phyloP scores from a whole-genome alignment of 129 eudicot species.

The Heracleum sosnowskyi region DNA sequence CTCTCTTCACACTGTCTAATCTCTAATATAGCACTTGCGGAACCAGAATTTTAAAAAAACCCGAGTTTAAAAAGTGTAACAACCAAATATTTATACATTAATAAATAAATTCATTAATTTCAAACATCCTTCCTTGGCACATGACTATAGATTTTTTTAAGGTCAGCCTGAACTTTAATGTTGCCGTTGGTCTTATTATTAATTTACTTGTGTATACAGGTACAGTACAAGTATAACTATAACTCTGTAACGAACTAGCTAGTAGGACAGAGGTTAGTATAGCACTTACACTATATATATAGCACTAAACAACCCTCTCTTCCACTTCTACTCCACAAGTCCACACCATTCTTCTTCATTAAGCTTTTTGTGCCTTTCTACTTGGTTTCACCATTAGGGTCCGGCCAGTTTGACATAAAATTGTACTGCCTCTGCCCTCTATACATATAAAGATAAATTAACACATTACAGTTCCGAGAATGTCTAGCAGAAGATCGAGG shows the following conservation, averaged over 20 bases:
- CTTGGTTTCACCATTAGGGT: not conserved
- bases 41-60: not conserved
- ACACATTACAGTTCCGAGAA: constrained; percentile 6
- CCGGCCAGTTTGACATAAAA: not conserved
- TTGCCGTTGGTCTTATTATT: no score
- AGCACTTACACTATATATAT: constrained; percentile 1
- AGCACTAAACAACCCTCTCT: not conserved
- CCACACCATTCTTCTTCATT: not conserved
- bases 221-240: not conserved
- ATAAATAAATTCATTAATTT: not conserved
- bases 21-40: not conserved
- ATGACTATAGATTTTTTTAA: not conserved
- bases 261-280: not conserved
- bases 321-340: not conserved
- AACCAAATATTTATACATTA: not conserved
- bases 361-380: constrained; percentile 9
- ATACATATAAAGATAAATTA: not conserved
- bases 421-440: not conserved
- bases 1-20: not conserved
- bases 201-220: not conserved
- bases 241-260: not conserved
- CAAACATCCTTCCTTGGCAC: not conserved
- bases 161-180: not conserved
- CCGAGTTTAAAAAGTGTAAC: not conserved
- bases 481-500: constrained; percentile 75